A percentile compares a stretch with the other conserved stretches of the same genome.
Conservation (phyloP, 345 rosid species). For the Turnera subulata region DNA sequence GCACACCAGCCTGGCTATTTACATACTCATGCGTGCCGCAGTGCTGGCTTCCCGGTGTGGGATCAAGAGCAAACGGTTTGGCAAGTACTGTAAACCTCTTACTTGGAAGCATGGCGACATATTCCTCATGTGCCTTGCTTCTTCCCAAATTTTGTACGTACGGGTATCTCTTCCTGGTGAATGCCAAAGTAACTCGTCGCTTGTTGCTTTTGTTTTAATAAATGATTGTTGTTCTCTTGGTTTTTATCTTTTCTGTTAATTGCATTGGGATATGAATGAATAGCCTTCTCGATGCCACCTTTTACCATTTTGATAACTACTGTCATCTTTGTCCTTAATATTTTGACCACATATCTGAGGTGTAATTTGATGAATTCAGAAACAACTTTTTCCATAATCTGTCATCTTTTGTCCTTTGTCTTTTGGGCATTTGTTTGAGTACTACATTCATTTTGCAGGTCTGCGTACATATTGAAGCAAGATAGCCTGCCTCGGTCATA, state of each 20-base stretch:
- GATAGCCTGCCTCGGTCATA: constrained; percentile 88
- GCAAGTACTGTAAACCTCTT: constrained; percentile 79
- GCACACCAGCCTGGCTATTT: constrained; percentile 83
- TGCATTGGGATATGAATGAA: no score
- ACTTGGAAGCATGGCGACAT: constrained; percentile 97
- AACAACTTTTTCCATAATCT: no score
- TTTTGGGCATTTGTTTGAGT: no score
- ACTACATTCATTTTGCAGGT: constrained; percentile 42
- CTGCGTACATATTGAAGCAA: constrained; percentile 83
- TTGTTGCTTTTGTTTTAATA: neutral
- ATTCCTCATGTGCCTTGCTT: constrained; percentile 94
- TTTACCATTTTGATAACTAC: no score
- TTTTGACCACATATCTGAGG: no score
- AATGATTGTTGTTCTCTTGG: no score
- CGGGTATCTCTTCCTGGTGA: neutral
- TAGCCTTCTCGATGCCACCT: no score
- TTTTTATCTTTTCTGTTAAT: no score
- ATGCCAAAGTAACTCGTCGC: neutral
- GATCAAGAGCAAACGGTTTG: constrained; percentile 79
- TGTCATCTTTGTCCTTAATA: no score
- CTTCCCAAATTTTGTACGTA: constrained; percentile 86
- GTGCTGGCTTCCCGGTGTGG: constrained; percentile 94
- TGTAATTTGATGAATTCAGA: no score
- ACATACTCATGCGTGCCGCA: constrained; percentile 89
- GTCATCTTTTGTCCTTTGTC: no score